Evolutionary conservation across 139 green algal genomes (phyloP).

Genomic region (Haematococcus lacustris): DNA sequence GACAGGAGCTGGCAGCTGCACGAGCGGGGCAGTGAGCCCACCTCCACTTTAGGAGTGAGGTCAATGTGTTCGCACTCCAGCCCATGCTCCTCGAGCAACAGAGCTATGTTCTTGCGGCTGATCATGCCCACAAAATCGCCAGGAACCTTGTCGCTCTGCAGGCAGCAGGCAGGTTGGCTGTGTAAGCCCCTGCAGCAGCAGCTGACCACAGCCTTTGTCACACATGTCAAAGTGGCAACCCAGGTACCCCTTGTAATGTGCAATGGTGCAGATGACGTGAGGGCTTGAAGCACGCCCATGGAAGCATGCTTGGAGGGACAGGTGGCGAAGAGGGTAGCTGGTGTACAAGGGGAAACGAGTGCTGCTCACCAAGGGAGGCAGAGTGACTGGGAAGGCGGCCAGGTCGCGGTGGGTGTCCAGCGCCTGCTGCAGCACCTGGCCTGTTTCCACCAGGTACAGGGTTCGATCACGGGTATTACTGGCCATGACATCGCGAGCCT

Average conservation of each 20-base stretch:
- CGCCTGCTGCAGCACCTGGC: slow-evolving; percentile 14
- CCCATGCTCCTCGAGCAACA: slow-evolving; percentile 19
- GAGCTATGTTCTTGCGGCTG: slow-evolving; percentile 14
- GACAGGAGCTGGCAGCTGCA: too few species aligned
- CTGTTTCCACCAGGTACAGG: slow-evolving; percentile 18
- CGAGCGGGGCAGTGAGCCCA: too few species aligned
- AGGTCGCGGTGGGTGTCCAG: slow-evolving; percentile 31
- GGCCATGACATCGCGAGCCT: slow-evolving; percentile 31
- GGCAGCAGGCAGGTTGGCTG: too few species aligned
- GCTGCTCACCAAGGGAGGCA: not conserved
- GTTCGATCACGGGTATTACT: slow-evolving; percentile 6
- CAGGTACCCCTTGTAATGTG: too few species aligned
- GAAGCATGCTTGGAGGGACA: too few species aligned
- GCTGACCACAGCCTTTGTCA: too few species aligned
- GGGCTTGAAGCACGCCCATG: too few species aligned
- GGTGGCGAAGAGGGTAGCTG: too few species aligned
- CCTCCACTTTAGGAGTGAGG: slow-evolving; percentile 25
- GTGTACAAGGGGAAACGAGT: too few species aligned
- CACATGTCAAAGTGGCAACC: too few species aligned
- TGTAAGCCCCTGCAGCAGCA: too few species aligned
- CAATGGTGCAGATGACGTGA: too few species aligned
- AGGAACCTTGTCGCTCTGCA: not conserved
- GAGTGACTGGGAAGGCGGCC: slow-evolving; percentile 32
- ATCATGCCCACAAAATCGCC: slow-evolving; percentile 46
- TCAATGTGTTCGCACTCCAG: slow-evolving; percentile 10